Percentiles rank a stretch among this genome's conserved stretches.
Conservation (phyloP, 2,329 filamentous ascomycete species). For the Metarhizium sp. region DNA sequence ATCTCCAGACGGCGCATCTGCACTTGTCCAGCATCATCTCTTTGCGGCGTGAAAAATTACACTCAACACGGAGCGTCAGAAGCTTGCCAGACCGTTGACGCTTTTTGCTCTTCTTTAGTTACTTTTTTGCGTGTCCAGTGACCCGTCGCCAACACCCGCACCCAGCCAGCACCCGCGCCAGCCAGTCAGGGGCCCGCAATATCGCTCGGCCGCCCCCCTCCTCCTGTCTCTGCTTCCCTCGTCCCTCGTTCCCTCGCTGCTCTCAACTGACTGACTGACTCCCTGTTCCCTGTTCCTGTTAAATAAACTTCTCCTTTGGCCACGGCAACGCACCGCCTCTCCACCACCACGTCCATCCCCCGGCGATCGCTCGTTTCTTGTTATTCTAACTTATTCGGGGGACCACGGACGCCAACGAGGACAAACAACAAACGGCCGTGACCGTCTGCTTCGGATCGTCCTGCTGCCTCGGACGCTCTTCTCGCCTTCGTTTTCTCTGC, state of each 20-base stretch:
- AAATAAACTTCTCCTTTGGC: not conserved
- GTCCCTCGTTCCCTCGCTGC: not conserved
- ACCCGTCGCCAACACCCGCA: no score
- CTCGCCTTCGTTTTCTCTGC: not conserved
- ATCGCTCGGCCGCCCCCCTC: no score
- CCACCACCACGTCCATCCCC: not conserved
- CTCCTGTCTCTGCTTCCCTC: no score
- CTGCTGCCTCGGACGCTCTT: no score
- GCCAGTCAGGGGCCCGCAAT: no score
- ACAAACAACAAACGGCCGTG: not conserved
- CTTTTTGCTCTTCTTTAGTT: not conserved
- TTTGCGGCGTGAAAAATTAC: no score
- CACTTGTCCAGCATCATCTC: no score
- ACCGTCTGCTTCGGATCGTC: not conserved
- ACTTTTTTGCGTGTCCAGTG: no score
- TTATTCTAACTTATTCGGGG: not conserved
- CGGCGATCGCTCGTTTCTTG: not conserved
- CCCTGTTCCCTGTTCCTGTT: not conserved
- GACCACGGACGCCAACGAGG: not conserved
- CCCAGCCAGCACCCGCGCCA: no score
- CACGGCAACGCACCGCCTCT: not conserved
- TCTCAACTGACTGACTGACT: not conserved
- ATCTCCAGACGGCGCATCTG: no score
- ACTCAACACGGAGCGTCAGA: no score
- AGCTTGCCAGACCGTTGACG: not conserved